Evolutionary conservation across 768 basidiomycete genomes (phyloP).

Genomic region (Pleurotus cornucopiae): DNA sequence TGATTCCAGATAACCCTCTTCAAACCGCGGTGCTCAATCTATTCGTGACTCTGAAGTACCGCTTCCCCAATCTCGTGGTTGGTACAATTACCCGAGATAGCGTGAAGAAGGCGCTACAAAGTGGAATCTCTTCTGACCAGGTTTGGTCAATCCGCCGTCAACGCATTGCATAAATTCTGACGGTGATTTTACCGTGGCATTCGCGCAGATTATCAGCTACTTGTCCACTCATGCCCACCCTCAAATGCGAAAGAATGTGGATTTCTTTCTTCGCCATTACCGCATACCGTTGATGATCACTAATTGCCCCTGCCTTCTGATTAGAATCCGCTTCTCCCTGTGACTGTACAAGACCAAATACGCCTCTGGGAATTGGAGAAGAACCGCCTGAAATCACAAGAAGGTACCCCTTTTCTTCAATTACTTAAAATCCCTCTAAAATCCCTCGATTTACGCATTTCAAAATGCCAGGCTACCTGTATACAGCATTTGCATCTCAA

Average conservation of each 20-base stretch:
- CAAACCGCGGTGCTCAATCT: conserved; percentile 95
- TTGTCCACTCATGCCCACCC: conserved; percentile 93
- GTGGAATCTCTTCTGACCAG: conserved; percentile 96
- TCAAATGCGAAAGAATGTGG: conserved; percentile 93
- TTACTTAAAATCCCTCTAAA: conserved; percentile 18
- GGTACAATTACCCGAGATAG: conserved; percentile 94
- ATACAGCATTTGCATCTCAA: conserved; percentile 81
- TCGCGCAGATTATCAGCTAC: conserved; percentile 86
- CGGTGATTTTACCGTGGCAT: conserved; percentile 13
- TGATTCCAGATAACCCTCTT: conserved; percentile 77
- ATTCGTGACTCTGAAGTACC: conserved; percentile 87
- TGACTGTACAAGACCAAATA: conserved; percentile 97
- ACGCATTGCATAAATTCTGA: conserved; percentile 13
- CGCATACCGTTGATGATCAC: conserved; percentile 16
- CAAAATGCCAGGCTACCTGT: conserved; percentile 65
- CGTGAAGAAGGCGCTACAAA: conserved; percentile 88
- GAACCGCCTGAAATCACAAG: conserved; percentile 82
- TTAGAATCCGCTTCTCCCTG: conserved; percentile 89
- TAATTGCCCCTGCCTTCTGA: conserved; percentile 9
- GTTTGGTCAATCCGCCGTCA: conserved; percentile 35
- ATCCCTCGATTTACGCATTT: conserved; percentile 9
- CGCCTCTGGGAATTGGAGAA: conserved; percentile 96
- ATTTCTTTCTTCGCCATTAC: conserved; percentile 17
- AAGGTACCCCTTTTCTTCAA: conserved; percentile 52
- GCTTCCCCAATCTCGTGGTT: conserved; percentile 96